Evolutionary conservation across 2,329 filamentous ascomycete species (phyloP).

Genomic region (Penicillium psychrosexuale): DNA sequence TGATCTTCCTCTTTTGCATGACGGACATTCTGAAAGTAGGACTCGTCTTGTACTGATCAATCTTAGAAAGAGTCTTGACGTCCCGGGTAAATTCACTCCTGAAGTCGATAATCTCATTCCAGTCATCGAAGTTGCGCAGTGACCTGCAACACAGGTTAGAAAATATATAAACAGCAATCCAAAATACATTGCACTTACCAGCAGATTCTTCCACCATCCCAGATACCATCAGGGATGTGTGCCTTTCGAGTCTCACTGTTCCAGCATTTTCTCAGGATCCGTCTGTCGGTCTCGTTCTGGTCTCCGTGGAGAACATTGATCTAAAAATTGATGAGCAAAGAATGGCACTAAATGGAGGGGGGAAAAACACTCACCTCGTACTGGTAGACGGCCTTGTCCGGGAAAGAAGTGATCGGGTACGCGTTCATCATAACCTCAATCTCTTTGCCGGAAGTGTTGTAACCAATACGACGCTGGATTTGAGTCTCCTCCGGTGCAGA

Average conservation of each 20-base stretch:
- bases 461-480: slow-evolving; percentile 26
- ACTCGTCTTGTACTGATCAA: not conserved
- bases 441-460: slow-evolving; percentile 57
- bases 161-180: slow-evolving; percentile 35
- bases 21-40: slow-evolving; percentile 54
- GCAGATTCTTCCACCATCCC: slow-evolving; percentile 79
- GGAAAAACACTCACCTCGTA: slow-evolving; percentile 67
- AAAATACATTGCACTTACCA: slow-evolving; percentile 57
- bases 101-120: slow-evolving; percentile 65
- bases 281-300: slow-evolving; percentile 56
- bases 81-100: slow-evolving; percentile 60
- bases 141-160: slow-evolving; percentile 35
- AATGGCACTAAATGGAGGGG: not conserved
- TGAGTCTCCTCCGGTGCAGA: not conserved
- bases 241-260: slow-evolving; percentile 48
- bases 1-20: slow-evolving; percentile 60
- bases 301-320: slow-evolving; percentile 62
- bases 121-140: slow-evolving; percentile 30
- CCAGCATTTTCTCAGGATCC: slow-evolving; percentile 73
- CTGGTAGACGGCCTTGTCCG: slow-evolving; percentile 66
- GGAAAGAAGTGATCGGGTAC: slow-evolving; percentile 64
- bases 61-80: slow-evolving; percentile 41
- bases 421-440: slow-evolving; percentile 67
- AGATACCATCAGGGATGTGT: slow-evolving; percentile 53
- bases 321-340: slow-evolving; percentile 43